Evolutionary conservation across 108 stramenopile species (phyloP).

Genomic region (Nitzschia sp.): DNA sequence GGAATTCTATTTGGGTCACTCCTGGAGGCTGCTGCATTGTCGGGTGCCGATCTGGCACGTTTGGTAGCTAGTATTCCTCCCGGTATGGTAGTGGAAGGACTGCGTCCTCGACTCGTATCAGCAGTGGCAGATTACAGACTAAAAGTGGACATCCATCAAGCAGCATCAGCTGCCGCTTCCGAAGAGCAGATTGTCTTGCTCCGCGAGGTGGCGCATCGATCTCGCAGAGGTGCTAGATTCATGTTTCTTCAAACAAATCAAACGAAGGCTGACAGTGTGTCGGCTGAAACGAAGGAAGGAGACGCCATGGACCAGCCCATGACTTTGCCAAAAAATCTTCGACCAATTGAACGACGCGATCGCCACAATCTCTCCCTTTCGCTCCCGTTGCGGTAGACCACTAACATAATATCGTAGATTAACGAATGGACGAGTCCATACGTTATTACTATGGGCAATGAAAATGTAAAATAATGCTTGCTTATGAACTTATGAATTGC

Average conservation of each 20-base stretch:
- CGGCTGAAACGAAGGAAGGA: not conserved
- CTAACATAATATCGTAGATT: no score
- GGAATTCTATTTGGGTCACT: constrained; percentile 73
- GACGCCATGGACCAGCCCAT: not conserved
- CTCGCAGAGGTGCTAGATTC: constrained; percentile 56
- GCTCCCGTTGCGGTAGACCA: constrained; percentile 2
- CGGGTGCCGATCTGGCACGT: constrained; percentile 71
- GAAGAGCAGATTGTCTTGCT: constrained; percentile 62
- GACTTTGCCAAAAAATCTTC: not conserved
- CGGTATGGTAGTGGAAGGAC: constrained; percentile 81
- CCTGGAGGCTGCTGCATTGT: constrained; percentile 75
- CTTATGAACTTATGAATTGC: no score
- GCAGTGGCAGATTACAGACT: constrained; percentile 82
- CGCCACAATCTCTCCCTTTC: constrained; percentile 1
- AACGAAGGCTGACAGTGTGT: not conserved
- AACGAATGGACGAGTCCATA: no score
- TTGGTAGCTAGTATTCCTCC: constrained; percentile 69
- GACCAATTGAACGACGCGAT: constrained; percentile 6
- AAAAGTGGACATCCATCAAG: constrained; percentile 73
- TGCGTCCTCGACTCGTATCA: constrained; percentile 73
- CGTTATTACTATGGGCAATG: no score
- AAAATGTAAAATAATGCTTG: no score
- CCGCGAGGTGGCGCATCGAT: constrained; percentile 64
- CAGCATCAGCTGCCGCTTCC: constrained; percentile 37
- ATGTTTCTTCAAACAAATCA: not conserved